phyloP scores from a whole-genome alignment of 2,329 filamentous ascomycete genomes.

The Berkeleyomyces basicola region DNA sequence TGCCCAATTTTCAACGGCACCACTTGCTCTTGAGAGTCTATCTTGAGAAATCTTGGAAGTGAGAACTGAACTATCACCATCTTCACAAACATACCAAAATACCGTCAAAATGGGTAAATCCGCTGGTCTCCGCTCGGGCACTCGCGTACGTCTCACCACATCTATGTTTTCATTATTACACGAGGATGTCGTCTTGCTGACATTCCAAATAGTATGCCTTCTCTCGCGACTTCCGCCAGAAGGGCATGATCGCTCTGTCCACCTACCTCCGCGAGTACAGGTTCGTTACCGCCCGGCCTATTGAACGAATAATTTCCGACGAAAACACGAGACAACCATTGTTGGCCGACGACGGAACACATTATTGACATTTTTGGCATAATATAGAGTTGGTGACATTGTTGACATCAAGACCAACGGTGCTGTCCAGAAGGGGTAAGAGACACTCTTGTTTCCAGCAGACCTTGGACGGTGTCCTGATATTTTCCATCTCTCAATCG shows the following conservation, averaged over 20 bases:
- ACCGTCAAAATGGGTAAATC: constrained; percentile 64
- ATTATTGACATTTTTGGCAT: constrained; percentile 9
- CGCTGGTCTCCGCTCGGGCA: constrained; percentile 73
- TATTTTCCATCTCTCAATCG: neutral
- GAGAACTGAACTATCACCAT: constrained; percentile 11
- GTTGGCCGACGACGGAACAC: constrained; percentile 5
- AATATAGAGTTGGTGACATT: constrained; percentile 76
- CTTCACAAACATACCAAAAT: constrained; percentile 13
- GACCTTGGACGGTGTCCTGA: neutral
- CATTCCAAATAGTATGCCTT: constrained; percentile 55
- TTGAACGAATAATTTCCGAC: constrained; percentile 1
- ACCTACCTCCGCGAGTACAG: constrained; percentile 94
- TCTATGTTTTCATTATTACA: constrained; percentile 1
- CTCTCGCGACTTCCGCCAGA: constrained; percentile 84
- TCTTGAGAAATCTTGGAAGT: constrained; percentile 13
- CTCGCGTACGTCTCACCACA: constrained; percentile 47
- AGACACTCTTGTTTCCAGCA: constrained; percentile 1
- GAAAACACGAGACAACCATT: no score
- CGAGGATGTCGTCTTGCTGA: constrained; percentile 12
- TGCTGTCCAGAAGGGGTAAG: constrained; percentile 95
- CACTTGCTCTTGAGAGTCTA: constrained; percentile 12
- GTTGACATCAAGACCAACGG: constrained; percentile 98
- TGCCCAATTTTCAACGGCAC: constrained; percentile 12
- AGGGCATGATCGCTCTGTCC: constrained; percentile 81
- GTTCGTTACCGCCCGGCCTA: constrained; percentile 25